A percentile compares a stretch with the other conserved stretches of the same genome.
Evolutionary conservation across 2,329 filamentous ascomycete genomes (phyloP).

Genomic region (Trichothecium roseum): DNA sequence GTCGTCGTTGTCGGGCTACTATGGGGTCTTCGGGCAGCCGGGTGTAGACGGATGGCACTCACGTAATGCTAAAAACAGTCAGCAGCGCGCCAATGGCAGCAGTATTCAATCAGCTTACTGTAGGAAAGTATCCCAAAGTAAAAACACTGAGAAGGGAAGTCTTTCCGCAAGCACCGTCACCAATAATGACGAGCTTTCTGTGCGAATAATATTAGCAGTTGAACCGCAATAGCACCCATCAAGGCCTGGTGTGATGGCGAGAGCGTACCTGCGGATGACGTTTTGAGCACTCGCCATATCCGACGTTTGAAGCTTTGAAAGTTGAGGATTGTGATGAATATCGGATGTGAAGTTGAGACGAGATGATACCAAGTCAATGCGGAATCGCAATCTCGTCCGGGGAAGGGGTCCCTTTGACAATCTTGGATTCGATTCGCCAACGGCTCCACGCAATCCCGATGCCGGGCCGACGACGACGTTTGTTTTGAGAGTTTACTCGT

Average conservation of each 20-base stretch:
- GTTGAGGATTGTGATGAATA: no score
- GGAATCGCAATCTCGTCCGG: no score
- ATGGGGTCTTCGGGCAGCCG: slow-evolving; percentile 12
- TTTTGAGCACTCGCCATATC: slow-evolving; percentile 32
- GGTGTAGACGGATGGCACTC: slow-evolving; percentile 18
- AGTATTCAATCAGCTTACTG: slow-evolving; percentile 49
- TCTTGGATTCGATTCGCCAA: no score
- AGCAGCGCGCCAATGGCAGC: slow-evolving; percentile 1
- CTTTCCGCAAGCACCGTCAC: slow-evolving; percentile 96
- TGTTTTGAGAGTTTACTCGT: no score
- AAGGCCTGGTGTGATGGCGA: background rate
- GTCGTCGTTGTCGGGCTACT: slow-evolving; percentile 2
- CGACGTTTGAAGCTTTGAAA: no score
- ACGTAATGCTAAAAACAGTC: slow-evolving; percentile 43
- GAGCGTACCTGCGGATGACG: slow-evolving; percentile 55
- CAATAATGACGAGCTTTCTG: slow-evolving; percentile 95
- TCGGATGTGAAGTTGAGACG: no score
- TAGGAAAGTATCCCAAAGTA: slow-evolving; percentile 94
- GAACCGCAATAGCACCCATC: background rate
- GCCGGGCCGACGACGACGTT: no score
- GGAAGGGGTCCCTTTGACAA: no score
- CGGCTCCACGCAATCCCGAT: no score
- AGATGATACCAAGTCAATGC: no score
- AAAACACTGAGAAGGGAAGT: slow-evolving; percentile 96
- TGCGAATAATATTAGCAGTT: background rate